phyloP scores from a whole-genome alignment of 2,329 filamentous ascomycete species.

The Alternaria ventricosa region DNA sequence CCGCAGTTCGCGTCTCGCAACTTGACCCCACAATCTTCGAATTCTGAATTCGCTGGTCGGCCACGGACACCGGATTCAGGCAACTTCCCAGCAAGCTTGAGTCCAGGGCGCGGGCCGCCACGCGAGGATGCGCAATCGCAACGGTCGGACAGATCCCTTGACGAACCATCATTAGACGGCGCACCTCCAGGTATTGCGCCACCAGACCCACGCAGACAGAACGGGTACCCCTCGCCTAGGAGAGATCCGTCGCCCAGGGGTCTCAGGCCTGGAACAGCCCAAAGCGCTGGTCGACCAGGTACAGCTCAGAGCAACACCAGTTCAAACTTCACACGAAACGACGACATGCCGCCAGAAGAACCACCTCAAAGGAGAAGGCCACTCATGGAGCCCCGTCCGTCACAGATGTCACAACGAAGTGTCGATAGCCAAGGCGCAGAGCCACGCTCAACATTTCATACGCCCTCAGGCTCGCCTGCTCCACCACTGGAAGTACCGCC shows the following conservation, averaged over 20 bases:
- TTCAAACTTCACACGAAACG: conserved; percentile 36
- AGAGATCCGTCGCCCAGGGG: conserved; percentile 44
- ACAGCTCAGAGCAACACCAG: conserved; percentile 47
- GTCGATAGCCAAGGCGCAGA: conserved; percentile 31
- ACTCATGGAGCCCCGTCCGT: conserved; percentile 64
- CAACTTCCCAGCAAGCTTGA: conserved; percentile 31
- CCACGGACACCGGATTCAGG: conserved; percentile 43
- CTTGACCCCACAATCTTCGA: conserved; percentile 50
- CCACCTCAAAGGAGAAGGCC: conserved; percentile 69
- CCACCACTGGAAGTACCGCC: conserved; percentile 35
- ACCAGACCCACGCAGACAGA: conserved; percentile 38
- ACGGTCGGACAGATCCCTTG: conserved; percentile 36
- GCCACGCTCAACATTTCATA: conserved; percentile 29
- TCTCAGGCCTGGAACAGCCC: conserved; percentile 43
- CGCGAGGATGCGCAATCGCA: conserved; percentile 42
- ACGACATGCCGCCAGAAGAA: conserved; percentile 38
- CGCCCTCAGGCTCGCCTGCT: conserved; percentile 30
- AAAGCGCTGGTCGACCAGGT: conserved; percentile 41
- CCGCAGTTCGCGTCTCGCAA: conserved; percentile 40
- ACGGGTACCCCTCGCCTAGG: conserved; percentile 33
- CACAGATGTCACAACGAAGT: conserved; percentile 35
- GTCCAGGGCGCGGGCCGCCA: conserved; percentile 34
- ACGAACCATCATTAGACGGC: conserved; percentile 34
- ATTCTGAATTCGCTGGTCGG: conserved; percentile 44
- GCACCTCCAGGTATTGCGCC: conserved; percentile 24